Conservation (phyloP, 2,329 filamentous ascomycete species). For the Didymella sp. region DNA sequence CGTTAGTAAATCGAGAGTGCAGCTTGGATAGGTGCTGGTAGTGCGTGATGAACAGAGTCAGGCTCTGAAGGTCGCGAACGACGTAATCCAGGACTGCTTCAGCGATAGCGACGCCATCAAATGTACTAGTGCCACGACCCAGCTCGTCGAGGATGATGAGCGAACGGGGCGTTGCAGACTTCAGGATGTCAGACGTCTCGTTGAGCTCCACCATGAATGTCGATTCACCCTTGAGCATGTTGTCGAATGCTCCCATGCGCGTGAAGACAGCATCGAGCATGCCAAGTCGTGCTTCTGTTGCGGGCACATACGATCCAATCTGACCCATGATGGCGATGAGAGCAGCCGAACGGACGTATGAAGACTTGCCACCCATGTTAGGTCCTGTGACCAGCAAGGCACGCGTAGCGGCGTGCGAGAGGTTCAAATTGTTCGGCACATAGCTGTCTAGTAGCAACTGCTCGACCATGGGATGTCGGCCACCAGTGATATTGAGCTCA, state of each 20-base stretch:
- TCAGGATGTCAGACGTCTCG: slow-evolving; percentile 90
- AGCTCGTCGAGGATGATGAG: slow-evolving; percentile 95
- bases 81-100: slow-evolving; percentile 88
- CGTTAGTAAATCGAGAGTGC: slow-evolving; percentile 69
- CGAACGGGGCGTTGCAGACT: slow-evolving; percentile 81
- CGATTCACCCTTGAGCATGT: slow-evolving; percentile 90
- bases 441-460: slow-evolving; percentile 84
- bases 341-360: slow-evolving; percentile 90
- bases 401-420: slow-evolving; percentile 64
- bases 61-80: slow-evolving; percentile 73
- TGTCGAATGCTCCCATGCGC: slow-evolving; percentile 94
- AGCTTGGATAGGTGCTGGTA: slow-evolving; percentile 87
- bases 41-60: slow-evolving; percentile 97
- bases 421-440: slow-evolving; percentile 84
- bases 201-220: slow-evolving; percentile 99
- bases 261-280: slow-evolving; percentile 92
- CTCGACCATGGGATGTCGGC: slow-evolving; percentile 95
- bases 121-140: slow-evolving; percentile 89
- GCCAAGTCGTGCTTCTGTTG: slow-evolving; percentile 74
- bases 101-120: slow-evolving; percentile 95
- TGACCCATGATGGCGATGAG: slow-evolving; percentile 94
- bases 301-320: slow-evolving; percentile 92
- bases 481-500: slow-evolving; percentile 73
- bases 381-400: slow-evolving; percentile 92
- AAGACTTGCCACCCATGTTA: slow-evolving; percentile 99